These are phyloP conservation scores for Sugiyamaella chiloensis DNA, from an alignment of 805 yeast genomes.

Conservation along the genomic window DNA sequence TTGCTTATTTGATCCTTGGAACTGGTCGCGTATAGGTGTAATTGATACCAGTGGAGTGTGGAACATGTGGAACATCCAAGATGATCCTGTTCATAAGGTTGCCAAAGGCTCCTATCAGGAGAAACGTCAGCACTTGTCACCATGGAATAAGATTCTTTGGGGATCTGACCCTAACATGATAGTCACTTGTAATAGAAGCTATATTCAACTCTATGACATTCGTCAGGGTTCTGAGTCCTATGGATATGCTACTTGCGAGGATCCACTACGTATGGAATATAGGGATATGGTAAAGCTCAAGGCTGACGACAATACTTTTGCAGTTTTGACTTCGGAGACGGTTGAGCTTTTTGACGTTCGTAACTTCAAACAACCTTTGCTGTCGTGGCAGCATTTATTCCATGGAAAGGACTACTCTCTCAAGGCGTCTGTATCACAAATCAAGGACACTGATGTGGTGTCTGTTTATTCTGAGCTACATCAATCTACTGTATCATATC, in stretches of 20 bases:
- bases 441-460: conserved; percentile 24
- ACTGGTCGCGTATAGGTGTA: conserved; percentile 31
- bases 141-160: conserved; percentile 14
- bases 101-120: neutral
- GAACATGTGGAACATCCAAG: conserved; percentile 34
- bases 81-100: neutral
- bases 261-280: conserved; percentile 1
- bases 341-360: conserved; percentile 48
- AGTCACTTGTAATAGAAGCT: conserved; percentile 22
- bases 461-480: conserved; percentile 32
- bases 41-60: conserved; percentile 47
- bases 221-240: conserved; percentile 1
- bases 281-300: conserved; percentile 16
- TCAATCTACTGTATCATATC: conserved; percentile 36
- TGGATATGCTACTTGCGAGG: conserved; percentile 15
- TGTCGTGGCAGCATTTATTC: conserved; percentile 74
- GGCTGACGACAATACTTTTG: conserved; percentile 36
- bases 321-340: conserved; percentile 66
- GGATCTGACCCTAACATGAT: conserved; percentile 4
- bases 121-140: conserved; percentile 5
- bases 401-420: conserved; percentile 54
- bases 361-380: conserved; percentile 41
- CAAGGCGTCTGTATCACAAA: conserved; percentile 35
- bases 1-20: conserved; percentile 37
- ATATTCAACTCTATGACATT: conserved; percentile 7